phyloP scores from a whole-genome alignment of 2,329 filamentous ascomycete species.

The Colletotrichum endophyticum region DNA sequence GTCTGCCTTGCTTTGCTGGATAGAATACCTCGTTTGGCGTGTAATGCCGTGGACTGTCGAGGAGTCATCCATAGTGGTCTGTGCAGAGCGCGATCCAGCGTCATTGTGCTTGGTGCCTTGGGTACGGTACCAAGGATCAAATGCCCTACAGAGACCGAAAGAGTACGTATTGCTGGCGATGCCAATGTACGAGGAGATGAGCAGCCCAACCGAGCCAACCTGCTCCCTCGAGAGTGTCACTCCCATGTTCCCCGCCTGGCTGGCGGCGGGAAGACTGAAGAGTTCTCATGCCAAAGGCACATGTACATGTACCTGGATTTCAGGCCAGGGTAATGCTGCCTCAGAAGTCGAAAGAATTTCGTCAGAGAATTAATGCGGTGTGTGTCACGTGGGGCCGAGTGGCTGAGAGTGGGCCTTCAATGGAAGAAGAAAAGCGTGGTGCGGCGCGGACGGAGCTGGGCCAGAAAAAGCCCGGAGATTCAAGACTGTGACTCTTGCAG shows the following conservation, averaged over 20 bases:
- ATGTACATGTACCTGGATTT: neutral
- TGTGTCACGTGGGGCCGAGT: constrained; percentile 18
- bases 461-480: constrained; percentile 5
- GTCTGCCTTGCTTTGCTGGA: neutral
- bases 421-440: constrained; percentile 19
- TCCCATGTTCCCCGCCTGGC: neutral
- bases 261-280: neutral
- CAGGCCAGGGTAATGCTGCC: constrained; percentile 1
- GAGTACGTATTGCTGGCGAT: neutral
- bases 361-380: constrained; percentile 18
- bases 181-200: neutral
- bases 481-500: neutral
- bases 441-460: constrained; percentile 14
- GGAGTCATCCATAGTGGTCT: neutral
- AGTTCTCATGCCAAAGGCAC: neutral
- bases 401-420: constrained; percentile 10
- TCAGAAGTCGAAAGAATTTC: neutral
- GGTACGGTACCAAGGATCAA: neutral
- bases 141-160: neutral
- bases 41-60: neutral
- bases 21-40: neutral
- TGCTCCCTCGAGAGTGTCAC: neutral
- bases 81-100: neutral
- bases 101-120: neutral
- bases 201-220: neutral